phyloP scores from a whole-genome alignment of 2,329 filamentous ascomycete species.

The Aureobasidium pullulans region DNA sequence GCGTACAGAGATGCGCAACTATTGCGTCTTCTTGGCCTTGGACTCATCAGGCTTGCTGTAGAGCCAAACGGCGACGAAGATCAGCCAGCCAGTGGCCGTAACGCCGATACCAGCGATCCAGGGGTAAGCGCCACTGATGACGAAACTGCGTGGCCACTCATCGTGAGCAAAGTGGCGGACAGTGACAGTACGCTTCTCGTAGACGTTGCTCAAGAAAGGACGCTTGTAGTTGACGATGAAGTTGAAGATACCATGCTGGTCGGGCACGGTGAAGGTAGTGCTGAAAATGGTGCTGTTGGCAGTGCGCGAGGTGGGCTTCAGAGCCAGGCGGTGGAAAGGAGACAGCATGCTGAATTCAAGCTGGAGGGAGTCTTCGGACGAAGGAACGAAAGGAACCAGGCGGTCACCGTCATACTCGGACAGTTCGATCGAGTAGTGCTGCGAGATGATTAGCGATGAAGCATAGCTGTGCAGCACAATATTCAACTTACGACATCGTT shows the following conservation, averaged over 20 bases:
- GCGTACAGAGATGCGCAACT: background rate
- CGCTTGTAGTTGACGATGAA: conserved; percentile 97
- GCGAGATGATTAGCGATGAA: conserved; percentile 5
- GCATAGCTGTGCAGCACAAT: background rate
- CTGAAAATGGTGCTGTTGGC: conserved; percentile 66
- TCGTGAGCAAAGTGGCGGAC: conserved; percentile 96
- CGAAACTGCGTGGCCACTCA: conserved; percentile 87
- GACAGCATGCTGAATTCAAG: conserved; percentile 99
- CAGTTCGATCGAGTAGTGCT: conserved; percentile 82
- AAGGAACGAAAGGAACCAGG: conserved; percentile 66
- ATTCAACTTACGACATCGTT: conserved; percentile 75
- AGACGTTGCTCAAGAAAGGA: conserved; percentile 78
- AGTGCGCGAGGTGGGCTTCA: conserved; percentile 52
- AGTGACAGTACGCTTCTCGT: conserved; percentile 91
- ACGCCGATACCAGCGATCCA: conserved; percentile 86
- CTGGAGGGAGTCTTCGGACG: conserved; percentile 67
- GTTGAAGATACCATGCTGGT: conserved; percentile 99
- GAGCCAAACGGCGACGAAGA: conserved; percentile 82
- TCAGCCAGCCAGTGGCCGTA: conserved; percentile 76
- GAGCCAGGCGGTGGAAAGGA: conserved; percentile 82
- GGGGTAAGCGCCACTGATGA: conserved; percentile 85
- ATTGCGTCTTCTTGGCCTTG: conserved; percentile 35
- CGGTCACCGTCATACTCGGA: conserved; percentile 75
- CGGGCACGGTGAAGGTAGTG: conserved; percentile 72
- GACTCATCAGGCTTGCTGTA: conserved; percentile 55